Percentiles rank a stretch among this genome's conserved stretches.
Evolutionary conservation across 1,284 basidiomycete genomes (phyloP).

Genomic region (Rhodotorula sp.): DNA sequence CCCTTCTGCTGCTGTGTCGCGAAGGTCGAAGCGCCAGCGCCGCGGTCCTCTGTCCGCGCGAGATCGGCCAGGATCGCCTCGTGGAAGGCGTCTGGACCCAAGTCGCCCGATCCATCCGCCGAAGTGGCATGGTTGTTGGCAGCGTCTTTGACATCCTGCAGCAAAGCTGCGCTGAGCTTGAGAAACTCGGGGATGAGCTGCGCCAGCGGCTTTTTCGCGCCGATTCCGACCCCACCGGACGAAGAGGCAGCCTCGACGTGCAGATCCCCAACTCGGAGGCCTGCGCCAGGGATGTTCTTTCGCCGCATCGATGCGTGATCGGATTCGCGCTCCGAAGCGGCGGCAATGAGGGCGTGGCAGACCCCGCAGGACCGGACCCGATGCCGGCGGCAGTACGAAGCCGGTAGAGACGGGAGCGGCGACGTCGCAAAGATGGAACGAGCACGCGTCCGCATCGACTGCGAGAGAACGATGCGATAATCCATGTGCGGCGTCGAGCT

Average conservation of each 20-base stretch:
- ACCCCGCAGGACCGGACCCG: conserved; percentile 33
- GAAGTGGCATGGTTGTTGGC: conserved; percentile 40
- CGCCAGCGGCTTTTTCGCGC: conserved; percentile 51
- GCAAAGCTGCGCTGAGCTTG: conserved; percentile 63
- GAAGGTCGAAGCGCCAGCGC: conserved; percentile 42
- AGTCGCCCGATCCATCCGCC: too few species aligned
- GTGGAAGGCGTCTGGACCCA: not conserved
- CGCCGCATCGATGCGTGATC: conserved; percentile 11
- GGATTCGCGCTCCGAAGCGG: conserved; percentile 7
- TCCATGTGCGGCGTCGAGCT: conserved; percentile 41
- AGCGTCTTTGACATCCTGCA: conserved; percentile 66
- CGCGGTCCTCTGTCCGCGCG: conserved; percentile 43
- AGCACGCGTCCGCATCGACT: conserved; percentile 40
- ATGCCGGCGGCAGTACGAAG: conserved; percentile 38
- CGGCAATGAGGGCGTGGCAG: conserved; percentile 21
- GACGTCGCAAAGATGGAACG: conserved; percentile 32
- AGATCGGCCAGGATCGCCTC: conserved; percentile 26
- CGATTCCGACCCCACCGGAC: not conserved
- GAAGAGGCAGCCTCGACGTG: not conserved
- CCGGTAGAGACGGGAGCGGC: conserved; percentile 21
- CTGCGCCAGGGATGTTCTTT: conserved; percentile 30
- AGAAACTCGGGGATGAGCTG: conserved; percentile 69
- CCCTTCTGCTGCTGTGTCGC: conserved; percentile 29
- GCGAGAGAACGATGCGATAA: conserved; percentile 42
- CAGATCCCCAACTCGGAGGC: conserved; percentile 13